Evolutionary conservation across 768 basidiomycete genomes (phyloP), one percentile per base, ranked within the genome.

Genomic region (Russula lepida): DNA sequence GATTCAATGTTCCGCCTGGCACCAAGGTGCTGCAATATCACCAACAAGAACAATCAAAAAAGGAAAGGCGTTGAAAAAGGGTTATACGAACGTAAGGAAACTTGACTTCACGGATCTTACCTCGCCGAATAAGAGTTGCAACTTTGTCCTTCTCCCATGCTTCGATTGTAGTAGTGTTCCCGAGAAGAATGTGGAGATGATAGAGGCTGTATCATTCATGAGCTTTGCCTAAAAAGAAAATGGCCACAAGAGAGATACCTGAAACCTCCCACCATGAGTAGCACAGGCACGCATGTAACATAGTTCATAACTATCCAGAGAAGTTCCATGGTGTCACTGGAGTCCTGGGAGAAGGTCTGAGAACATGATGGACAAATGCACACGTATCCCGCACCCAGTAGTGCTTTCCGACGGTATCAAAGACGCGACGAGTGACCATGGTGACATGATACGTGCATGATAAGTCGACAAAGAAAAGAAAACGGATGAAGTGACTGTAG

Each of bases 81-180:
- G 28, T 71, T 85, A 65, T 72, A 91, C 93, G 72, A 19, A 61
- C 60, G 6, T 98, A 98, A 56, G 95, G 97, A 70, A 94, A 98
- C 72, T 89, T 92, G 68, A 95, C 89, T 74, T 93, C 88, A 54
- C 79, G 83, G 59, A 98, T 87, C 72, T 89, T 91, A 6, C 95
- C 95, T 59, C 87, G 77, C 21, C 88, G 82, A 54, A 91, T 84
- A 67, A 99, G 79, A 0, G 84, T 88, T 5, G 93, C 88, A 1
- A 84, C 92, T 73, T 89, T 95, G 69, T 98, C 94, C 74, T 98
- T 98, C 73, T 99, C 97, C 91, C 92, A 95, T 0, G 89, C 85
- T 74, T 99, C 97, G 53, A 99, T 98, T 0, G 97, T 98, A 0
- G 95, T 99, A 2, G 86, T 84, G 72, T 99, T 99, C 11, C 79